Conservation (phyloP, 2,329 filamentous ascomycete genomes). For the Arthroderma sp. region DNA sequence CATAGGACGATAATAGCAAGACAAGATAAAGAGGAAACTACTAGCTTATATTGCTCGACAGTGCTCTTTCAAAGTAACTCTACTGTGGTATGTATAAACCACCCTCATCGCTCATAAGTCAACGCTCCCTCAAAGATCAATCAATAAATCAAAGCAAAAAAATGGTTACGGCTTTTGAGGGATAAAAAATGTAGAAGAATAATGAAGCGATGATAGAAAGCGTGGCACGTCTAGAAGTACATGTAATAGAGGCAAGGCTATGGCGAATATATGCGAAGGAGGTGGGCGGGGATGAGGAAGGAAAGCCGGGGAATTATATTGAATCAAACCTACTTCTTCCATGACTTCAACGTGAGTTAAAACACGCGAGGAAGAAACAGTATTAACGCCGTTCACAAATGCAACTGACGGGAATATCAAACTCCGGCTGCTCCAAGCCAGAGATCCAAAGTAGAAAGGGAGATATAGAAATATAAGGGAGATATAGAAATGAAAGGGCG, state of each 20-base stretch:
- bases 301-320: neutral
- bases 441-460: neutral
- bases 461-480: neutral
- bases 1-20: too few relatives aligned
- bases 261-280: neutral
- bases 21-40: neutral
- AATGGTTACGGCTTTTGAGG: neutral
- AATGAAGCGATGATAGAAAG: neutral
- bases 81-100: neutral
- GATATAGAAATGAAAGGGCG: neutral
- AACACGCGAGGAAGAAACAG: neutral
- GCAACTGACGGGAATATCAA: neutral
- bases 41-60: neutral
- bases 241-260: neutral
- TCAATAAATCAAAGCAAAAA: neutral
- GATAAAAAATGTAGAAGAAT: neutral
- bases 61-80: neutral
- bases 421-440: slow-evolving; percentile 5
- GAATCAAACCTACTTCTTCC: neutral
- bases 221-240: slow-evolving; percentile 4
- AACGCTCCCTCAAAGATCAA: neutral
- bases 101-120: neutral
- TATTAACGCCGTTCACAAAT: slow-evolving; percentile 5
- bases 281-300: neutral
- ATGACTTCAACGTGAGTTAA: neutral